These are phyloP conservation scores for Kwoniella botswanensis DNA, from an alignment of 768 basidiomycete species.

Conservation along the genomic window DNA sequence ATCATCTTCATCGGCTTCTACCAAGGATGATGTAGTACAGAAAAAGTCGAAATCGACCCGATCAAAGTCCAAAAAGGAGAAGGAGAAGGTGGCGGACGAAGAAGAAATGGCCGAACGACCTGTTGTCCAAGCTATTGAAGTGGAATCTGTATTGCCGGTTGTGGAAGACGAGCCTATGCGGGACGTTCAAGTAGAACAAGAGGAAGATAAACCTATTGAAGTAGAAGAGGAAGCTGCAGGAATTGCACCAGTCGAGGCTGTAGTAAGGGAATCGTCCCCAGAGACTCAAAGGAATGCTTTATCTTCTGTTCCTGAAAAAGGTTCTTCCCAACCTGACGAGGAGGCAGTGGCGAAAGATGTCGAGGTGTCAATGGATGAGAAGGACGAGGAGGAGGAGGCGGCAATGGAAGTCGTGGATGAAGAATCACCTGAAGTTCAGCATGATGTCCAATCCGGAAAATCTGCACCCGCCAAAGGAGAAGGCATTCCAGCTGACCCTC, in stretches of 20 bases:
- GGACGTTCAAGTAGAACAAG: neutral
- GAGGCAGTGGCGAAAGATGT: neutral
- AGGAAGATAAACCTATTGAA: neutral
- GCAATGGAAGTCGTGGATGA: neutral
- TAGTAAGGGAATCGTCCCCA: neutral
- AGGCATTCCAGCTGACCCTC: neutral
- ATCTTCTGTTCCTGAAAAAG: neutral
- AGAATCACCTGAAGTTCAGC: neutral
- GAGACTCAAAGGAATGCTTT: neutral
- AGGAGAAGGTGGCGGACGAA: neutral
- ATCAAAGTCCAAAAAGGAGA: slow-evolving; percentile 21
- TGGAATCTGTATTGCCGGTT: neutral
- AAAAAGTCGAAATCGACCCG: slow-evolving; percentile 7
- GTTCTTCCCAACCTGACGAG: neutral
- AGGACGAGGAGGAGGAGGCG: neutral
- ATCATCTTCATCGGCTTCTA: neutral
- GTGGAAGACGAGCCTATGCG: neutral
- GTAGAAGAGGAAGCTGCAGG: neutral
- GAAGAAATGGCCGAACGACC: slow-evolving; percentile 4
- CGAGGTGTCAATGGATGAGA: neutral
- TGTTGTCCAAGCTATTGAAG: neutral
- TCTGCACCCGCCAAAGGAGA: neutral
- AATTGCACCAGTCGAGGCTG: neutral
- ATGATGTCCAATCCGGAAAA: neutral
- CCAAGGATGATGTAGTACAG: neutral